phyloP scores from a whole-genome alignment of 2,329 filamentous ascomycete genomes.

The Cladosporium sp. region DNA sequence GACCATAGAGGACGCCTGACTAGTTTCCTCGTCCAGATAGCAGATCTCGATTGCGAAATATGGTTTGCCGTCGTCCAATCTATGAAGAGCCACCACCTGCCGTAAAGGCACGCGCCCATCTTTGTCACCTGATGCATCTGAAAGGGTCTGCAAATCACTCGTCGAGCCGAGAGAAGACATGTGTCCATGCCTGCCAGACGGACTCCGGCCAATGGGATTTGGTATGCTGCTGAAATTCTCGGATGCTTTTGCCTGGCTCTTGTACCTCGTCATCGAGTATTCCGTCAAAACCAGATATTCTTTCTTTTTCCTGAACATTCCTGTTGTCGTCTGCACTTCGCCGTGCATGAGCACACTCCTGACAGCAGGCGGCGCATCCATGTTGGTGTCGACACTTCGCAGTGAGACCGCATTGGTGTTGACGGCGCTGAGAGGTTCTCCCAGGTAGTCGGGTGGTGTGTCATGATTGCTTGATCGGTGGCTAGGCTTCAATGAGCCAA shows the following conservation, averaged over 20 bases:
- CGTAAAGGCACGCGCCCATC: slow-evolving; percentile 58
- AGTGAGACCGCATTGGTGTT: slow-evolving; percentile 46
- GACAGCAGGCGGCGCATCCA: slow-evolving; percentile 22
- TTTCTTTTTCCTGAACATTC: slow-evolving; percentile 68
- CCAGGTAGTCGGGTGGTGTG: slow-evolving; percentile 32
- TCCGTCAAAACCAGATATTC: slow-evolving; percentile 70
- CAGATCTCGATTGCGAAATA: slow-evolving; percentile 65
- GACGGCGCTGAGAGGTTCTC: slow-evolving; percentile 45
- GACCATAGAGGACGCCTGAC: slow-evolving; percentile 58
- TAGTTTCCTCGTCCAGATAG: slow-evolving; percentile 62
- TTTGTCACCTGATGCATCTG: slow-evolving; percentile 48
- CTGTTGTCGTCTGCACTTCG: slow-evolving; percentile 65
- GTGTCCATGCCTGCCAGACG: slow-evolving; percentile 52
- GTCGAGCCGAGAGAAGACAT: slow-evolving; percentile 57
- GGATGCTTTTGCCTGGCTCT: slow-evolving; percentile 61
- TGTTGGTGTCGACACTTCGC: slow-evolving; percentile 36
- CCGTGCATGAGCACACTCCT: slow-evolving; percentile 60
- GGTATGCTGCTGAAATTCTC: slow-evolving; percentile 54
- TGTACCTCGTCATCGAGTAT: slow-evolving; percentile 63
- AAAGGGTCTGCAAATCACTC: slow-evolving; percentile 56
- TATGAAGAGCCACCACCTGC: slow-evolving; percentile 64
- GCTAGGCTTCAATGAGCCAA: slow-evolving; percentile 53
- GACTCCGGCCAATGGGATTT: slow-evolving; percentile 36
- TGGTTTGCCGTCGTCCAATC: slow-evolving; percentile 62
- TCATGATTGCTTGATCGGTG: slow-evolving; percentile 47